A percentile compares a stretch with the other conserved stretches of the same genome.
These are phyloP conservation scores for Termitomyces sp. DNA, from an alignment of 768 basidiomycete genomes.

Conservation along the genomic window DNA sequence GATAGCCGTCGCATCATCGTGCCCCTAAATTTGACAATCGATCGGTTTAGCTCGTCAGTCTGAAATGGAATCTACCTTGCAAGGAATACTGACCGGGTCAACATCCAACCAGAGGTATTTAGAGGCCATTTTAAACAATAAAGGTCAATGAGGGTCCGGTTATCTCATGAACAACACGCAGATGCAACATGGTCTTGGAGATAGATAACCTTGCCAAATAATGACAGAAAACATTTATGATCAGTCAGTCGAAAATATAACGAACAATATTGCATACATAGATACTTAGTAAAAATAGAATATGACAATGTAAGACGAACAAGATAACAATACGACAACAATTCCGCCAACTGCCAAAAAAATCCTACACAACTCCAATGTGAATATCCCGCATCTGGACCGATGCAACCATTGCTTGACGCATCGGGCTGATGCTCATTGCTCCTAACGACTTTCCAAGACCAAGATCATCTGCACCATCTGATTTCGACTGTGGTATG, in stretches of 20 bases:
- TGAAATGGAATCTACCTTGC: neutral
- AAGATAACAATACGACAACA: conserved; percentile 9
- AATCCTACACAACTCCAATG: conserved; percentile 9
- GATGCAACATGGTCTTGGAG: too few relatives aligned
- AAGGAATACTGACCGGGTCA: conserved; percentile 49
- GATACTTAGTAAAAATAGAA: neutral
- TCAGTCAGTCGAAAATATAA: too few relatives aligned
- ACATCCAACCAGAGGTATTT: conserved; percentile 57
- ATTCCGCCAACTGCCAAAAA: neutral
- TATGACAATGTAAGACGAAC: neutral
- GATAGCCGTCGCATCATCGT: conserved; percentile 87
- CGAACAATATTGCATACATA: too few relatives aligned
- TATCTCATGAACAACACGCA: too few relatives aligned
- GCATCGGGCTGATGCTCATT: conserved; percentile 80
- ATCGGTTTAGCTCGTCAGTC: neutral
- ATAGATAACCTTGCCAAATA: too few relatives aligned
- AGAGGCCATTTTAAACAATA: neutral
- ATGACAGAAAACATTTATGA: neutral
- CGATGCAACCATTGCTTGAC: conserved; percentile 10
- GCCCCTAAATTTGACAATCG: conserved; percentile 50
- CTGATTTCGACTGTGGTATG: conserved; percentile 12
- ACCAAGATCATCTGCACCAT: conserved; percentile 39
- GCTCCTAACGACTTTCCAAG: conserved; percentile 69
- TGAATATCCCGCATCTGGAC: conserved; percentile 15
- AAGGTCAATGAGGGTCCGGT: too few relatives aligned